Evolutionary conservation across 495 filamentous ascomycete species (phyloP), one percentile per base, ranked within the genome.

Genomic region (Lasiosphaeria ovina): DNA sequence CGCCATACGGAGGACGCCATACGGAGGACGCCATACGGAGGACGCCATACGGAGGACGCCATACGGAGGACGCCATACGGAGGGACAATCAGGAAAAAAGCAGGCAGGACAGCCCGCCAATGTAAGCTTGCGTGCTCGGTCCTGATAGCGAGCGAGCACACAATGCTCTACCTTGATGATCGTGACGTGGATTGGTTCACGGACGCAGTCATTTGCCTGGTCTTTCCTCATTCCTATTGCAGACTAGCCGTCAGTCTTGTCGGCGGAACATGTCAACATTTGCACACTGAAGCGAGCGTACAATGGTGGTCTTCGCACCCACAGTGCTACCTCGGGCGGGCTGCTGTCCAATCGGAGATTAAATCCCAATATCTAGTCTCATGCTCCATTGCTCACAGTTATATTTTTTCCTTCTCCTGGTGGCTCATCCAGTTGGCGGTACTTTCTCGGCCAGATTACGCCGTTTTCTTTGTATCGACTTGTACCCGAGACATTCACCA

Each of bases 281-380:
- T 61, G 50, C 59, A 52, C 32, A 10, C 57, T 59, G 55, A 59
- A 63, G 56, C 61, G 61, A 63, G 45, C 38, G 16, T 50, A 33
- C 12, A 33, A 24, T 24, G 36, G 52, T 35, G 61, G 32, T 33
- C 38, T 42, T 14, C 54, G 24, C 24, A 24, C 24, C 24, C 24
- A 24, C 55, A 54, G 9, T 65, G 58, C 58, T 47, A 65, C 62
- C 51, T 55, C 40, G 31, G 32, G 33, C 54, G 54, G 56, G 10
- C 36, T 16, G 11, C 31, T 31, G 32, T 36, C 63, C 35, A 62
- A 59, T 66, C 63, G 63, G 63, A 66, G 53, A 63, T 63, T 63
- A 62, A 59, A 12, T 14, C 35, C 32, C 53, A 64, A 60, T 64
- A 56, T 64, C 40, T 64, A 49, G 47, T 47, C 48, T 64, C 62